Conservation (phyloP, 768 basidiomycete species). For the Pholiota conissans region DNA sequence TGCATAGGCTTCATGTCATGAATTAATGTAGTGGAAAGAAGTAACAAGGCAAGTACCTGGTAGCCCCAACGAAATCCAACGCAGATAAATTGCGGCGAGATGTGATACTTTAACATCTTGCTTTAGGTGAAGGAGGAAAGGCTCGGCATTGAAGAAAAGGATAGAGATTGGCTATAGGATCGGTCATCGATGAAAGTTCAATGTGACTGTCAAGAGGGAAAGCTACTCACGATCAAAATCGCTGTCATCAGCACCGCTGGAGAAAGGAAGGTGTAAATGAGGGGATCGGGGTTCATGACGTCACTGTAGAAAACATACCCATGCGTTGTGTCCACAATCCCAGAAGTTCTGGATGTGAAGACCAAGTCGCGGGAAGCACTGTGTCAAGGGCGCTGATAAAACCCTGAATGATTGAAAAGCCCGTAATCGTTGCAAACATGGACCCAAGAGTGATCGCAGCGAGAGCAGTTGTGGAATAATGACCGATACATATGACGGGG, state of each 20-base stretch:
- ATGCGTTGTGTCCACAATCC: slow-evolving; percentile 89
- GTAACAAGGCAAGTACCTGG: slow-evolving; percentile 41
- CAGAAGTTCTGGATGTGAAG: slow-evolving; percentile 75
- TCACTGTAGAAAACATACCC: slow-evolving; percentile 41
- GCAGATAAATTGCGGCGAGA: slow-evolving; percentile 71
- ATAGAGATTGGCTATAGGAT: slow-evolving; percentile 43
- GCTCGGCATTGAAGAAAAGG: slow-evolving; percentile 83
- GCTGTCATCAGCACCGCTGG: background rate
- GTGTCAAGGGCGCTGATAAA: slow-evolving; percentile 85
- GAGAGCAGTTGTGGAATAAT: slow-evolving; percentile 81
- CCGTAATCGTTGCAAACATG: slow-evolving; percentile 71
- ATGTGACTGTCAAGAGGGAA: background rate
- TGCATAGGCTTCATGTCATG: slow-evolving; percentile 35
- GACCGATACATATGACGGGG: slow-evolving; percentile 82
- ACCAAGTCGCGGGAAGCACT: slow-evolving; percentile 90
- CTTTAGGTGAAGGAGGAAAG: slow-evolving; percentile 65
- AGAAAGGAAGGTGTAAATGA: background rate
- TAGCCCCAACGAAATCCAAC: slow-evolving; percentile 70
- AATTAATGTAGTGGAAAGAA: background rate
- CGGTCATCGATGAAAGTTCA: slow-evolving; percentile 36
- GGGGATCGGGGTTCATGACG: background rate
- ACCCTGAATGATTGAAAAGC: slow-evolving; percentile 78
- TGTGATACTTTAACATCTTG: slow-evolving; percentile 81
- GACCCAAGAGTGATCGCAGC: slow-evolving; percentile 76
- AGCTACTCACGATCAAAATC: background rate